Conservation (phyloP, 2,329 filamentous ascomycete species). For the Aspergillus tamarii region DNA sequence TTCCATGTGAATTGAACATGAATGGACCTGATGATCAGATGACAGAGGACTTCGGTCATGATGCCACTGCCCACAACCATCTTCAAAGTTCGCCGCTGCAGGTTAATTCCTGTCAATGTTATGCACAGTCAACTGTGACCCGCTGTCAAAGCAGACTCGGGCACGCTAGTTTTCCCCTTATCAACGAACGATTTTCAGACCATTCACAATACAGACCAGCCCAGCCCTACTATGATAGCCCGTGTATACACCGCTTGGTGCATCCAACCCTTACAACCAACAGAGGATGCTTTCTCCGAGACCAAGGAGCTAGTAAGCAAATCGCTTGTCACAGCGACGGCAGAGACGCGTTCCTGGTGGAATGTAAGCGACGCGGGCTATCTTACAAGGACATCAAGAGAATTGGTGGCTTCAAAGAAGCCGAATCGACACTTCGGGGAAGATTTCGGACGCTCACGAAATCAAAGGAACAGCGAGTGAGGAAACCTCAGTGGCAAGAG, state of each 20-base stretch:
- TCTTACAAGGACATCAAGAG: constrained; percentile 54
- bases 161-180: neutral
- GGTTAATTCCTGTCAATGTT: neutral
- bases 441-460: constrained; percentile 52
- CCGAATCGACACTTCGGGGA: constrained; percentile 53
- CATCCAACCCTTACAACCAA: neutral
- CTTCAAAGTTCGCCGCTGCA: constrained; percentile 10
- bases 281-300: neutral
- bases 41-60: constrained; percentile 6
- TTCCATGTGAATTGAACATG: constrained; percentile 2
- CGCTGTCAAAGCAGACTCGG: constrained; percentile 5
- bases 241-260: constrained; percentile 1
- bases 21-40: neutral
- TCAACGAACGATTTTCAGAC: neutral
- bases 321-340: constrained; percentile 22
- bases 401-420: constrained; percentile 46
- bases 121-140: constrained; percentile 8
- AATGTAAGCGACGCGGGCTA: constrained; percentile 44
- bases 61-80: neutral
- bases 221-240: neutral
- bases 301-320: constrained; percentile 10
- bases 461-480: constrained; percentile 47
- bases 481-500: constrained; percentile 49
- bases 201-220: neutral
- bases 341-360: constrained; percentile 45